Evolutionary conservation across 73 alveolate species (phyloP), one percentile per base, ranked within the genome.

Genomic region (Paramecium caudatum): DNA sequence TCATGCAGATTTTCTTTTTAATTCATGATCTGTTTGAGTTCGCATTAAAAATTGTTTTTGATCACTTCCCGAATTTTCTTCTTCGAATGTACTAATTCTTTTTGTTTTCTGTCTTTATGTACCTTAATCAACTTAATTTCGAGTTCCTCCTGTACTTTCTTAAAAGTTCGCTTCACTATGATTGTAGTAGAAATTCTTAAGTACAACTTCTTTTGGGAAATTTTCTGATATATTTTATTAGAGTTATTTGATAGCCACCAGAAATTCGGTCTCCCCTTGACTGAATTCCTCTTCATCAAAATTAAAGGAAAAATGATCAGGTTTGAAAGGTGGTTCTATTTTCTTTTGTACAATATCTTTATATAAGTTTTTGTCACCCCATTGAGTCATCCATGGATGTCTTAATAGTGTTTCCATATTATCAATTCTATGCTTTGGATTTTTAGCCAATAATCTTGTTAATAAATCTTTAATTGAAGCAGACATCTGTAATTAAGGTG

Each of bases 351-450:
- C 46, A 39, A 91, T 49, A 82, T 37, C 91, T 5, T 65, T 74
- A 30, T 46, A 84, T 36, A 83, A 83, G 1, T 83, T 84, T 36
- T 47, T 47, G n/a, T 61, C 82, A 15, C 94, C 88, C 83, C 91
- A 91, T 33, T 43, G 61, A 55, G 43, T 80, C 33, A 48, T 88
- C 70, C 78, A 48, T 13, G 74, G 70, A 33, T 91, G 91, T 91
- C 33, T 39, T 15, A 87, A 47, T 9, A 93, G 91, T 17, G 37
- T 37, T 13, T 47, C 63, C n/a, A 94, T 82, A n/a, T 97, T 23
- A 23, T 65, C 99, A 48, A 96, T 41, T 93, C 99, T 94, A 85
- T 91, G 61, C 50, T 46, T 49, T 4, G 99, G 98, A 61, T 96
- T 94, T 91, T 97, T 96, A 25, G 84, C 91, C 13, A 96, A 86